Conservation (phyloP, 305 asterid species). For the Solanum hybrid region DNA sequence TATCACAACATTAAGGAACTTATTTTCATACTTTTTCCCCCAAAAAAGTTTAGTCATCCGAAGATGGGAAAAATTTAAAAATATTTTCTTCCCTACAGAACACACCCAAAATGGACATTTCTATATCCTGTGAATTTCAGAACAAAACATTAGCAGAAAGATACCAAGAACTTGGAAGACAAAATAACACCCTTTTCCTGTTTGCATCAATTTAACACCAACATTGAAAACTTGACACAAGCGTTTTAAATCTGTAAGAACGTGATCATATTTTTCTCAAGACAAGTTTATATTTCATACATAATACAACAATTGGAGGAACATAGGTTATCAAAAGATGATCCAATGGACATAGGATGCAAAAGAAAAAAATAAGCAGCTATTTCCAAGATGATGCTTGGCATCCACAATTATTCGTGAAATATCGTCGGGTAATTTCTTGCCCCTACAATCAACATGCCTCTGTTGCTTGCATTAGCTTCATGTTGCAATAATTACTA, state of each 20-base stretch:
- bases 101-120: neutral
- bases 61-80: no score
- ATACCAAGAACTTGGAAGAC: neutral
- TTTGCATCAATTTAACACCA: neutral
- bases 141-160: neutral
- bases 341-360: neutral
- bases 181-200: neutral
- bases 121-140: neutral
- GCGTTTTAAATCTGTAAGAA: neutral
- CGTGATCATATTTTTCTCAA: neutral
- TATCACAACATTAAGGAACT: no score
- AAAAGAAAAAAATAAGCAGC: neutral
- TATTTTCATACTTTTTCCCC: no score
- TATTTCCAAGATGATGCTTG: neutral
- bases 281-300: neutral
- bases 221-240: neutral
- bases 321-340: neutral
- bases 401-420: neutral
- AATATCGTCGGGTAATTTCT: neutral
- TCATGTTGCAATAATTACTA: neutral
- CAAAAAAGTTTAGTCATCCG: no score
- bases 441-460: neutral
- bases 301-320: neutral
- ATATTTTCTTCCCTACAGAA: neutral
- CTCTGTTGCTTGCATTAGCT: neutral